Percentiles rank a stretch among this genome's conserved stretches.
Evolutionary conservation across 2,329 filamentous ascomycete genomes (phyloP).

Genomic region (Trichoderma guizhouense): DNA sequence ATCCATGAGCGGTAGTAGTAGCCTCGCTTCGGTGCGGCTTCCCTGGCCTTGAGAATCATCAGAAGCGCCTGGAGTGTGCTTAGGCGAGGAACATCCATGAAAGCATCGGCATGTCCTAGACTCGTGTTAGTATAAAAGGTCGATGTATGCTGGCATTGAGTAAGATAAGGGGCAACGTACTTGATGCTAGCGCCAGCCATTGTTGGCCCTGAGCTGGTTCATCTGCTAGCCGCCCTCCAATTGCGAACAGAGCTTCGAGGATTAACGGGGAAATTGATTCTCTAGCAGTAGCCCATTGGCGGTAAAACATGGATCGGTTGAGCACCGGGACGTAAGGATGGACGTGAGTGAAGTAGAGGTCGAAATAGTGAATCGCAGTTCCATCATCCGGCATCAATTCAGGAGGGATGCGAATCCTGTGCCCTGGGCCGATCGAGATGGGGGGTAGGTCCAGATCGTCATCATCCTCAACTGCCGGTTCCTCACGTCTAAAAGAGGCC

Average conservation of each 20-base stretch:
- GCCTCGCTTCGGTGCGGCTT: slow-evolving; percentile 86
- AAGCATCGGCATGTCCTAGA: slow-evolving; percentile 82
- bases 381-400: slow-evolving; percentile 91
- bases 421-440: slow-evolving; percentile 64
- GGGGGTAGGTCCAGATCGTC: slow-evolving; percentile 72
- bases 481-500: slow-evolving; percentile 47
- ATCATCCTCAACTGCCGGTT: slow-evolving; percentile 64
- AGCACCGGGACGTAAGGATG: slow-evolving; percentile 92
- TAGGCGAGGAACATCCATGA: slow-evolving; percentile 85
- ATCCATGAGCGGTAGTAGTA: slow-evolving; percentile 99
- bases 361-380: slow-evolving; percentile 77
- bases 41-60: slow-evolving; percentile 83
- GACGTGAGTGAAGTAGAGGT: slow-evolving; percentile 85
- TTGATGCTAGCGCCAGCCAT: slow-evolving; percentile 86
- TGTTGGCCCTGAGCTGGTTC: slow-evolving; percentile 82
- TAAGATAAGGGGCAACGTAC: slow-evolving; percentile 44
- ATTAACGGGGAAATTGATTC: slow-evolving; percentile 85
- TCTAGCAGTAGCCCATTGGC: slow-evolving; percentile 82
- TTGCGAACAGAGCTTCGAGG: slow-evolving; percentile 87
- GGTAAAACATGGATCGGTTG: slow-evolving; percentile 76
- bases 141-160: too few relatives aligned
- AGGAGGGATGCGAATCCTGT: slow-evolving; percentile 81
- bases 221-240: slow-evolving; percentile 77
- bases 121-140: neutral
- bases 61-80: slow-evolving; percentile 90